Evolutionary conservation across 106 monocot genomes (phyloP).

Genomic region (Dendrobium nobile): DNA sequence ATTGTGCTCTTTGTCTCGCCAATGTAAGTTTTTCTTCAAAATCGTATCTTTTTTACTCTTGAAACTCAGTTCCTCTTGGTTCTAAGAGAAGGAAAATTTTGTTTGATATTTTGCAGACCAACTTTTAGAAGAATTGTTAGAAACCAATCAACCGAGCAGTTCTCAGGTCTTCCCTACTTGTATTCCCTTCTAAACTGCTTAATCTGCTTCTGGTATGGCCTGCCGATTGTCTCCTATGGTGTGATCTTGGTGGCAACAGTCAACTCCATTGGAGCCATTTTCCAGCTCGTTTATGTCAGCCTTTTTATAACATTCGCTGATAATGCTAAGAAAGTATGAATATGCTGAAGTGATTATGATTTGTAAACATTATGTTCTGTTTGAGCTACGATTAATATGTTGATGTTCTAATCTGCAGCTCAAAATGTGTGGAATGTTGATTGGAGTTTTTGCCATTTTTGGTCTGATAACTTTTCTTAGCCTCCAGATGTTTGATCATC

Average conservation of each 20-base stretch:
- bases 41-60: not conserved
- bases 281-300: constrained; percentile 62
- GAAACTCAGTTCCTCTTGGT: not conserved
- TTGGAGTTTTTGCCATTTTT: constrained; percentile 39
- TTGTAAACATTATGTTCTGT: too few species aligned
- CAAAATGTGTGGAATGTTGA: constrained; percentile 56
- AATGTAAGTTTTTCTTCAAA: constrained; percentile 42
- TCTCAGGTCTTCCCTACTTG: constrained; percentile 18
- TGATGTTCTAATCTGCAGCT: constrained; percentile 32
- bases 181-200: constrained; percentile 32
- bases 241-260: constrained; percentile 75
- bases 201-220: constrained; percentile 87
- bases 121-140: constrained; percentile 73
- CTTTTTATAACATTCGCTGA: constrained; percentile 67
- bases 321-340: constrained; percentile 31
- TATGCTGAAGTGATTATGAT: not conserved
- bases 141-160: constrained; percentile 81
- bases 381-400: not conserved
- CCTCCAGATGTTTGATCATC: constrained; percentile 39
- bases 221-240: constrained; percentile 69
- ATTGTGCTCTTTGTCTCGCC: constrained; percentile 83
- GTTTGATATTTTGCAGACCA: constrained; percentile 17
- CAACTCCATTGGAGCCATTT: constrained; percentile 73
- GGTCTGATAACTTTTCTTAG: constrained; percentile 46
- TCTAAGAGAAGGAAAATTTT: too few species aligned